These are phyloP conservation scores for Aureobasidium sp. DNA, from an alignment of 2,329 filamentous ascomycete genomes.

Conservation along the genomic window DNA sequence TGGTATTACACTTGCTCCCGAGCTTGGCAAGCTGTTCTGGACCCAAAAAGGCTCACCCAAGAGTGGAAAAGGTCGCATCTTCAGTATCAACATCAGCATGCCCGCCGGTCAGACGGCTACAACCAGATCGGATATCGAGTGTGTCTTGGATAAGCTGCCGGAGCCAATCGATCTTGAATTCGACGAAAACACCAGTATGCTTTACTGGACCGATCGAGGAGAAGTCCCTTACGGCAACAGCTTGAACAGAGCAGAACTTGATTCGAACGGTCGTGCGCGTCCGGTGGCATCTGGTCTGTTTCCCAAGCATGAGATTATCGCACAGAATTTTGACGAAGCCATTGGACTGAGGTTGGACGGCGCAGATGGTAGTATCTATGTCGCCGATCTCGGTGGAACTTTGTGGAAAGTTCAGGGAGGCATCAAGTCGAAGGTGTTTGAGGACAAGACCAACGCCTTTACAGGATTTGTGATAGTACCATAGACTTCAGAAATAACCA, in stretches of 20 bases:
- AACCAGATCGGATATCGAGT: constrained; percentile 34
- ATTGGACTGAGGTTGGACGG: constrained; percentile 29
- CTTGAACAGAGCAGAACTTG: constrained; percentile 33
- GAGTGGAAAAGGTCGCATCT: constrained; percentile 43
- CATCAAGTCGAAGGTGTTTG: background rate
- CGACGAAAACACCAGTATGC: constrained; percentile 34
- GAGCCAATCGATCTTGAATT: constrained; percentile 52
- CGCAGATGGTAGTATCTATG: background rate
- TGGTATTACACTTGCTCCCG: constrained; percentile 41
- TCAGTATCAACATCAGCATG: constrained; percentile 39
- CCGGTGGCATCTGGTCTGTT: constrained; percentile 15
- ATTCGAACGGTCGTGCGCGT: background rate
- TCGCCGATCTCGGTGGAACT: background rate
- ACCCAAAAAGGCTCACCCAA: constrained; percentile 49
- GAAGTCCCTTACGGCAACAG: constrained; percentile 47
- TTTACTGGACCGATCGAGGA: constrained; percentile 56
- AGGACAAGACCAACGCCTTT: constrained; percentile 1
- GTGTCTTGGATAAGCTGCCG: constrained; percentile 38
- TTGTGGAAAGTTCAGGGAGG: background rate
- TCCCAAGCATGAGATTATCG: constrained; percentile 22
- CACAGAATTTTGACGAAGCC: constrained; percentile 36
- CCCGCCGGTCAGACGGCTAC: constrained; percentile 27
- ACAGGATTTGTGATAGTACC: constrained; percentile 1
- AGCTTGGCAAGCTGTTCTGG: constrained; percentile 46
- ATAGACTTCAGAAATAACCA: background rate